Percentiles rank a stretch among this genome's conserved stretches.
Conservation (phyloP, 2,329 filamentous ascomycete genomes). For the Tolypocladium nubicola region DNA sequence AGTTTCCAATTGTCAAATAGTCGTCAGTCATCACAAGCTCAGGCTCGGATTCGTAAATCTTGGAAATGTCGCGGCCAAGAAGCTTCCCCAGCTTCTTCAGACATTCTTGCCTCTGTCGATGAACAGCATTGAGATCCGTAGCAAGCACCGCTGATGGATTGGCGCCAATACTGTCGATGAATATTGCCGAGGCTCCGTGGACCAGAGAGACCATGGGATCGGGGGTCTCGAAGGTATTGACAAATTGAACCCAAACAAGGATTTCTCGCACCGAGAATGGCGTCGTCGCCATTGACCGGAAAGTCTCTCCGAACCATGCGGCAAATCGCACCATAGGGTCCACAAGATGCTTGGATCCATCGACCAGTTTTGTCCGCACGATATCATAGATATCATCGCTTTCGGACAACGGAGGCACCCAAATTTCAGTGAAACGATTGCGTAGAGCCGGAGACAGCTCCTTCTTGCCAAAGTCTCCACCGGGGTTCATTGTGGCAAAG, state of each 20-base stretch:
- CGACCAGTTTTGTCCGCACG: constrained; percentile 61
- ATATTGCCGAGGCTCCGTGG: constrained; percentile 90
- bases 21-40: constrained; percentile 41
- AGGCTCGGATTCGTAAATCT: constrained; percentile 55
- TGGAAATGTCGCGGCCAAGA: constrained; percentile 48
- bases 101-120: constrained; percentile 62
- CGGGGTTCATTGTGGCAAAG: constrained; percentile 97
- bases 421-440: constrained; percentile 97
- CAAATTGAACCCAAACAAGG: constrained; percentile 85
- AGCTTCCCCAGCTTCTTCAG: constrained; percentile 61
- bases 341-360: constrained; percentile 46
- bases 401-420: constrained; percentile 84
- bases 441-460: constrained; percentile 90
- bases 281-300: constrained; percentile 63
- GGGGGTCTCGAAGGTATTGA: constrained; percentile 53
- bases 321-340: constrained; percentile 73
- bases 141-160: constrained; percentile 85
- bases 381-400: constrained; percentile 82
- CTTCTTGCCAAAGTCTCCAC: constrained; percentile 95
- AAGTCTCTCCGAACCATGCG: constrained; percentile 81
- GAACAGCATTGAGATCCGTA: constrained; percentile 57
- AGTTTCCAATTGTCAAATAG: constrained; percentile 60
- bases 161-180: constrained; percentile 87
- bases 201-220: constrained; percentile 42
- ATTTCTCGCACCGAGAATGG: constrained; percentile 87